Base-by-base conservation (phyloP, 2,329 filamentous ascomycete species). In the Apiospora marii region DNA sequence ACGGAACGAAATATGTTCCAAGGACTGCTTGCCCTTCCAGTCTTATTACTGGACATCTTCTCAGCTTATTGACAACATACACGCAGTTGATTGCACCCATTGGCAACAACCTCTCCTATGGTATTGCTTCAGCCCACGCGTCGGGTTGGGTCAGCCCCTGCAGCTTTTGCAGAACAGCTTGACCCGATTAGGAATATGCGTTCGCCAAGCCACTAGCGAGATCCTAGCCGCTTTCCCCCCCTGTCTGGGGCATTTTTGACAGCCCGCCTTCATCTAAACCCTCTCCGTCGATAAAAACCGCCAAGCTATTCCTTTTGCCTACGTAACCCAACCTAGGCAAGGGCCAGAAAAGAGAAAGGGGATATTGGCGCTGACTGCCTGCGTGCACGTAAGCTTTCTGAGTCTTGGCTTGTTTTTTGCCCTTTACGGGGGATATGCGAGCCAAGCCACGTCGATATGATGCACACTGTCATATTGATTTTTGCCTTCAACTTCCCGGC, bases 131-230 rank as follows among this genome's bases (percentile, higher is more conserved):
- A 48, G 44, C 67, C 37, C 41, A 27, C 34, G 67, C 41, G 53
- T 61, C 34, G 53, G 34, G 53, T 22, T 37, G 53, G 27, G 53
- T n/a, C 43, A 2, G 22, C 8, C 44, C 34, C 44, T 48, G 27
- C 10, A 24, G 27, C 16, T 3, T 12, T 12, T 3, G 43, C 67
- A 46, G 19, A 41, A 30, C 19, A 61, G 30, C 70, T 71, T 68
- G 43, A 27, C 70, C 44, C 8, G 58, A 71, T 41, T 53, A 67
- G 70, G 70, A 67, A 44, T 49, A 68, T 43, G 19, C 13, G 19
- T 24, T n/a, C n/a, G 70, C 70, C 70, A 71, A 71, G 70, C 14
- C 70, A 19, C 70, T 71, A 71, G 43, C 16, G 34, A 22, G 16
- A 61, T 19, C 30, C 16, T 30, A 37, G 30, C 58, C 34, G 30